Evolutionary conservation across 306 rosid species (phyloP).

Genomic region (Canavalia gladiata): DNA sequence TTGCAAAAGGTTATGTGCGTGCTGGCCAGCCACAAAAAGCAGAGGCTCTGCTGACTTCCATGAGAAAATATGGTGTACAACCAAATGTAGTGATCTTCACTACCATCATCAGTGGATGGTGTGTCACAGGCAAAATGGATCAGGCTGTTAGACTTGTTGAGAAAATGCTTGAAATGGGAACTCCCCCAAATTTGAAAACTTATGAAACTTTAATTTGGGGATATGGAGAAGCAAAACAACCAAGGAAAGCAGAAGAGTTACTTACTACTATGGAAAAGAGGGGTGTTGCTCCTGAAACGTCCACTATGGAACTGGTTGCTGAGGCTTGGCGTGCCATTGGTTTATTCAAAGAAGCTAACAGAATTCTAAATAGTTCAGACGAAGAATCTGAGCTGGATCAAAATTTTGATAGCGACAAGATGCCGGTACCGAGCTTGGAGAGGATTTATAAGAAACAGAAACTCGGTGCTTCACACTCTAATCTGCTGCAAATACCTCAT

Average conservation of each 20-base stretch:
- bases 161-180: conserved; percentile 70
- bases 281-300: conserved; percentile 69
- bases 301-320: conserved; percentile 78
- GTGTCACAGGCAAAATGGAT: conserved; percentile 84
- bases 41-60: conserved; percentile 70
- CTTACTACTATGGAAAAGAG: conserved; percentile 71
- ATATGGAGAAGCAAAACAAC: conserved; percentile 91
- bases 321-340: conserved; percentile 92
- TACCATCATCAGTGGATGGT: conserved; percentile 95
- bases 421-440: conserved; percentile 55
- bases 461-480: conserved; percentile 55
- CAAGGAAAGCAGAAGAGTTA: conserved; percentile 91
- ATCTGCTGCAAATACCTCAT: conserved; percentile 59
- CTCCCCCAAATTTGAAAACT: conserved; percentile 75
- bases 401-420: conserved; percentile 44
- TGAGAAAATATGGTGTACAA: conserved; percentile 70
- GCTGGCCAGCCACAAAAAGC: conserved; percentile 82
- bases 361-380: conserved; percentile 56
- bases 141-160: conserved; percentile 65
- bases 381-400: conserved; percentile 52
- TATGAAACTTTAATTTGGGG: conserved; percentile 98
- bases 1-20: conserved; percentile 94
- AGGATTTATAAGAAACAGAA: conserved; percentile 56
- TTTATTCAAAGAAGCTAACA: conserved; percentile 63
- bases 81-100: conserved; percentile 97